Evolutionary conservation across 768 basidiomycete species (phyloP), one percentile per base, ranked within the genome.

Genomic region (Sarcomyxa edulis): DNA sequence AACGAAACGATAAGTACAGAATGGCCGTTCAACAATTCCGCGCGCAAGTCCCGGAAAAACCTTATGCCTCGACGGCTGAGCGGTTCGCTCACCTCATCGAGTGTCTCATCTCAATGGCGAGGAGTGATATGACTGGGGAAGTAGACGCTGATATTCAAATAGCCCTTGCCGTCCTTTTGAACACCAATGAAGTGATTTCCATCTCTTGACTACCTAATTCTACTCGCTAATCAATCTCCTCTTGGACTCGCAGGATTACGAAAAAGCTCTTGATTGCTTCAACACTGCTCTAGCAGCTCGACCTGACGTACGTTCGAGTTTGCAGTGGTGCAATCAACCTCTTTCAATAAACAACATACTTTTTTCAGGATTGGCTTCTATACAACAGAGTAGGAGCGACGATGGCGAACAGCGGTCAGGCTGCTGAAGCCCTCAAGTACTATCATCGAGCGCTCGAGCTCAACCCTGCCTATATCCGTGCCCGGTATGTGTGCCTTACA

Each of bases 91-190:
- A 69, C 24, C 59, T 97, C 48, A 78, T 90, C 20, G 66, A 80
- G n/a, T 79, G 81, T 50, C 62, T 98, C 51, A 88, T 98, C 47
- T 69, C 66, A 11, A 84, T 97, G 74, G 94, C 83, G 27, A 69
- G 80, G 48, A 68, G 67, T 46, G 68, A 74, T 45, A 64, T 64
- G 14, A 67, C 63, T 27, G 76, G 71, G 3, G 69, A 70, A 37
- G 73, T 98, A 16, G 96, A 99, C 57, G 83, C 95, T 7, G 95
- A 99, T 58, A 81, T 94, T 20, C 96, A 99, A 63, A 80, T 98
- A 34, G 96, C 92, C 4, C 69, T 99, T 35, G 95, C 92, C 4
- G 85, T 98, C 26, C 55, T 98, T 52, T 72, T 99, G 57, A 98
- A 96, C 59, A 78, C 87, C 7, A 90, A 82, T 42, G 95, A 96